phyloP scores from a whole-genome alignment of 176 grass and related monocot genomes.

The bread wheat (Triticum aestivum) region IWGSC_CS_RefSeq_v2.1 NC_057806.1:463574245-463574744 shows the following conservation, averaged over 20 bases:
- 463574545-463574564: conserved; percentile 16
- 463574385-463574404: background rate
- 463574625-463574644: conserved; percentile 30
- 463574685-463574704: background rate
- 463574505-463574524: conserved; percentile 23
- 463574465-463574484: background rate
- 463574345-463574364: background rate
- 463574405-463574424: background rate
- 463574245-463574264: background rate
- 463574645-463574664: background rate
- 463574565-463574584: background rate
- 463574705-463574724: background rate
- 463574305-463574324: background rate
- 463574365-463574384: background rate
- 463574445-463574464: background rate
- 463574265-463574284: background rate
- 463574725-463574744: background rate
- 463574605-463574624: conserved; percentile 47
- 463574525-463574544: background rate
- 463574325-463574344: background rate
- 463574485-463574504: background rate
- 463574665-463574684: conserved; percentile 8
- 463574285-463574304: background rate
- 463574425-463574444: background rate
- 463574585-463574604: conserved; percentile 70